These are phyloP conservation scores for Oemleria cerasiformis DNA, from an alignment of 306 rosid species.

Conservation along the genomic window DNA sequence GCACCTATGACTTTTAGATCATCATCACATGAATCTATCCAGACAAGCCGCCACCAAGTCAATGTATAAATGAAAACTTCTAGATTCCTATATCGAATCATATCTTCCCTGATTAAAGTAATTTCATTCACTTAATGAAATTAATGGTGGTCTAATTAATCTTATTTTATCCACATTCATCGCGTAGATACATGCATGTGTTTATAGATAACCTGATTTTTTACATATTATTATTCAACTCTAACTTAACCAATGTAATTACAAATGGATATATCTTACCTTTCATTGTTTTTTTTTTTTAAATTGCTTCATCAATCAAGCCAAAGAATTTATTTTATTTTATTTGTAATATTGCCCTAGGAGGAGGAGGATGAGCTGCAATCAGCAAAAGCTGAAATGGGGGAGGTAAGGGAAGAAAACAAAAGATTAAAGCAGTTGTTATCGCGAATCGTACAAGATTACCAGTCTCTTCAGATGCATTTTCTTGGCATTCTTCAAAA, in stretches of 20 bases:
- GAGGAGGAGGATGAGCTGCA: constrained; percentile 35
- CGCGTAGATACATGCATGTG: no score
- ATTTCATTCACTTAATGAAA: not conserved
- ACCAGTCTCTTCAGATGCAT: constrained; percentile 38
- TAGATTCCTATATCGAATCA: not conserved
- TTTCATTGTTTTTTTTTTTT: no score
- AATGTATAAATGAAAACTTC: not conserved
- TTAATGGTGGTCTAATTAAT: not conserved
- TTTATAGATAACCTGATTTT: no score
- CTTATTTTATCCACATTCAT: no score
- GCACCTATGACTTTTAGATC: not conserved
- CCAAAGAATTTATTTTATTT: not conserved
- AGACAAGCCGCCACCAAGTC: not conserved
- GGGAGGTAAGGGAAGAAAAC: constrained; percentile 51
- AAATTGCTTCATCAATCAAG: no score
- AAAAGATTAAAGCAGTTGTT: constrained; percentile 39
- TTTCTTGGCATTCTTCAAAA: constrained; percentile 32
- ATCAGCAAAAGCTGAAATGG: constrained; percentile 47
- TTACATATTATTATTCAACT: no score
- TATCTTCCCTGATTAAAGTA: not conserved
- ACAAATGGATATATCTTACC: no score
- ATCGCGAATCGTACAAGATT: constrained; percentile 29
- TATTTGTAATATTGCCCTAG: constrained; percentile 19
- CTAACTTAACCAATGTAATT: no score
- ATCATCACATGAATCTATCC: not conserved